phyloP scores from a whole-genome alignment of 768 basidiomycete species.

The Hericium coralloides region DNA sequence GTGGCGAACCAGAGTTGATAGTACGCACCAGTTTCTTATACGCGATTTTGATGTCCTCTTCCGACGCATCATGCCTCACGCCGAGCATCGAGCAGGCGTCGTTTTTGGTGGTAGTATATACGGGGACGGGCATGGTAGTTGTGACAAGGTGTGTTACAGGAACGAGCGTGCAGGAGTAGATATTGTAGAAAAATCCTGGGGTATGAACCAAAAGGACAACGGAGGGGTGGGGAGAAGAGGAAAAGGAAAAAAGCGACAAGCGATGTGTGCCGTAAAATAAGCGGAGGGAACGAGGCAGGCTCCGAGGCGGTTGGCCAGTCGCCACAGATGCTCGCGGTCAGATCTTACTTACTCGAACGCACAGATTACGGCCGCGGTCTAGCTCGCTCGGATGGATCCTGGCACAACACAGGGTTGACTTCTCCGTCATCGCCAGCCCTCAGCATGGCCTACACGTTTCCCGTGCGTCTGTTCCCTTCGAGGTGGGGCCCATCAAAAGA shows the following conservation, averaged over 20 bases:
- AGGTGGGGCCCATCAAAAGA: not conserved
- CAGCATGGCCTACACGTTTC: not conserved
- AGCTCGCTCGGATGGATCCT: not conserved
- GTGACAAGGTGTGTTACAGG: not conserved
- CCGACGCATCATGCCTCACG: conserved; percentile 34
- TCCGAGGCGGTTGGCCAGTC: not conserved
- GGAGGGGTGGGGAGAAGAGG: not conserved
- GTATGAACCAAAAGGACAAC: not conserved
- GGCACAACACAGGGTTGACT: not conserved
- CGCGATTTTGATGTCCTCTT: conserved; percentile 46
- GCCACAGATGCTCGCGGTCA: not conserved
- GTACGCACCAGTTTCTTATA: conserved; percentile 52
- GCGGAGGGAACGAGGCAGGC: not conserved
- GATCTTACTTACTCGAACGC: not conserved
- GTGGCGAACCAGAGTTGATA: conserved; percentile 7
- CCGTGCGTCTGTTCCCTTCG: not conserved
- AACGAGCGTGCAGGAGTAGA: not conserved
- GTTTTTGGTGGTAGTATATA: conserved; percentile 2
- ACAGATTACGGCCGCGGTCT: not conserved
- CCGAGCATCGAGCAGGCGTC: conserved; percentile 30
- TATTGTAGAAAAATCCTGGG: not conserved
- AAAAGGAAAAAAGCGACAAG: not conserved
- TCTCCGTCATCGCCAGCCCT: not conserved
- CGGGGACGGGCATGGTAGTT: not conserved
- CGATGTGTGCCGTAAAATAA: not conserved